Conservation (phyloP, 176 grass and related monocot species). For the Zizania latifolia region DNA sequence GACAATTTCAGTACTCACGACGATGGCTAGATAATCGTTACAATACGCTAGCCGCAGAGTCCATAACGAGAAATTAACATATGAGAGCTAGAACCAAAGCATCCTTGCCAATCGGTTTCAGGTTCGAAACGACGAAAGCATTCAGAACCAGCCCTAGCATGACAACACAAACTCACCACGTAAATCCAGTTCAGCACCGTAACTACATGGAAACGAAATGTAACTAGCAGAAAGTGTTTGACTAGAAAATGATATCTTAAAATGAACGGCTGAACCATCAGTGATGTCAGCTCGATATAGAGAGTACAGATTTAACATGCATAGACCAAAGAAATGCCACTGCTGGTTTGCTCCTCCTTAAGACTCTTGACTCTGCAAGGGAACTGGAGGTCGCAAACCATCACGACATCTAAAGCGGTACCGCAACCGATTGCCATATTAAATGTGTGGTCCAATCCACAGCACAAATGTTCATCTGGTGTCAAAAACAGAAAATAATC, state of each 20-base stretch:
- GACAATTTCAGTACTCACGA: background rate
- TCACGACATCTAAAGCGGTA: background rate
- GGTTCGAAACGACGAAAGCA: background rate
- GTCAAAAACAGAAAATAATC: background rate
- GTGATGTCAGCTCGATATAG: background rate
- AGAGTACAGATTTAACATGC: background rate
- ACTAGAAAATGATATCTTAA: background rate
- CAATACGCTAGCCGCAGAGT: background rate
- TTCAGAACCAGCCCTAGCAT: background rate
- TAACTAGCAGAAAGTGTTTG: background rate
- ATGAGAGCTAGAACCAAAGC: background rate
- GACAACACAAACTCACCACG: background rate
- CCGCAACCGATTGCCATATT: background rate
- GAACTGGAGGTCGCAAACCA: slow-evolving; percentile 26
- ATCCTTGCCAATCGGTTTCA: background rate
- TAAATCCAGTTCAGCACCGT: too few relatives aligned
- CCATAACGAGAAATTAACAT: too few relatives aligned
- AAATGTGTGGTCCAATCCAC: slow-evolving; percentile 3
- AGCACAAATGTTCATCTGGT: slow-evolving; percentile 8
- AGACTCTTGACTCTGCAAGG: slow-evolving; percentile 23
- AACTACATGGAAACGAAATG: background rate
- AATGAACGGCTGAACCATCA: background rate
- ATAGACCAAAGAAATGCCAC: background rate
- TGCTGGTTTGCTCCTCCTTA: slow-evolving; percentile 18
- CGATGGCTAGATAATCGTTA: background rate